A percentile compares a stretch with the other conserved stretches of the same genome.
Conservation (phyloP, 371 early-diverging fungal species). For the Sporodiniella umbellata region DNA sequence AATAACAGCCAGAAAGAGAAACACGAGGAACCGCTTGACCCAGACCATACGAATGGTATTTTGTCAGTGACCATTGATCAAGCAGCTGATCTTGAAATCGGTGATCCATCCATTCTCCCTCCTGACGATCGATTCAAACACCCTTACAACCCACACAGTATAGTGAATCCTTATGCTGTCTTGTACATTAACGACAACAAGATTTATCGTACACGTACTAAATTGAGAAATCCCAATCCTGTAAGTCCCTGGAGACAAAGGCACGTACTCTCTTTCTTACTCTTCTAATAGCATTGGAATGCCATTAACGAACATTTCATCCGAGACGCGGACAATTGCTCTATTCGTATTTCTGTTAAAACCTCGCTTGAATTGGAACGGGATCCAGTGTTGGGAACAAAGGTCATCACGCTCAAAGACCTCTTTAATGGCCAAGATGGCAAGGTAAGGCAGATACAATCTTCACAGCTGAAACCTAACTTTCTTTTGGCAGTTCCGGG, state of each 20-base stretch:
- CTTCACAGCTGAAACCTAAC: no score
- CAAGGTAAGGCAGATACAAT: slow-evolving; percentile 1
- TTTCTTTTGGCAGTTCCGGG: no score
- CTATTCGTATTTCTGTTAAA: slow-evolving; percentile 33
- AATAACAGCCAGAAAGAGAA: slow-evolving; percentile 6
- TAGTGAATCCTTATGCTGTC: slow-evolving; percentile 39
- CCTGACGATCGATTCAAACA: slow-evolving; percentile 31
- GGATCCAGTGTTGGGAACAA: slow-evolving; percentile 37
- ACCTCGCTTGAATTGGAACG: slow-evolving; percentile 33
- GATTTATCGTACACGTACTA: slow-evolving; percentile 31
- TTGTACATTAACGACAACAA: slow-evolving; percentile 42
- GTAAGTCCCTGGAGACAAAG: slow-evolving; percentile 32
- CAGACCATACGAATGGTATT: no score
- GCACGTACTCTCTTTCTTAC: neutral
- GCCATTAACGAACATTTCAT: slow-evolving; percentile 38
- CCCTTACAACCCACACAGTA: slow-evolving; percentile 32
- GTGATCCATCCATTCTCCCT: slow-evolving; percentile 7
- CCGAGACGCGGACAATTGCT: slow-evolving; percentile 14
- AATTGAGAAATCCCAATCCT: slow-evolving; percentile 39
- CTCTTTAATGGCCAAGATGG: slow-evolving; percentile 24
- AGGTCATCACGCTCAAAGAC: slow-evolving; percentile 16
- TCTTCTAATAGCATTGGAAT: slow-evolving; percentile 10
- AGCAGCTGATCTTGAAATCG: neutral
- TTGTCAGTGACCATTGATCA: neutral
- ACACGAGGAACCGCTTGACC: neutral